A percentile compares a stretch with the other conserved stretches of the same genome.
phyloP scores from a whole-genome alignment of 768 basidiomycete genomes.

The Exsudoporus frostii region DNA sequence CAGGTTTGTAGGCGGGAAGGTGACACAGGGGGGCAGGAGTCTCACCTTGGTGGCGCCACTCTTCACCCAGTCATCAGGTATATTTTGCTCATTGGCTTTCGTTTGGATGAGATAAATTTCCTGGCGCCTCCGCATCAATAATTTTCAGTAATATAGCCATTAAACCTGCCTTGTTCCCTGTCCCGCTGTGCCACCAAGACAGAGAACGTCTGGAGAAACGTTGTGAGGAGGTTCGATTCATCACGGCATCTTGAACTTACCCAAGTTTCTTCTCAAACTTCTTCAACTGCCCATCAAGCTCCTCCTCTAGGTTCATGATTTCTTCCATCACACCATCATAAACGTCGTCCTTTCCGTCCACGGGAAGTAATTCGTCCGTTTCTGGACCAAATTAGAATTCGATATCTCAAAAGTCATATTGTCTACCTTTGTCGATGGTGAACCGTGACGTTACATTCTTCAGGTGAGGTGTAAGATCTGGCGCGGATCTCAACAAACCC shows the following conservation, averaged over 20 bases:
- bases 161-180: conserved; percentile 69
- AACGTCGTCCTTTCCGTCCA: conserved; percentile 78
- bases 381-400: conserved; percentile 41
- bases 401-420: conserved; percentile 3
- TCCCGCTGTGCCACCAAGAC: conserved; percentile 72
- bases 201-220: conserved; percentile 44
- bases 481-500: conserved; percentile 73
- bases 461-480: conserved; percentile 71
- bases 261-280: conserved; percentile 65
- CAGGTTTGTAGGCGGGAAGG: background rate
- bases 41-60: conserved; percentile 74
- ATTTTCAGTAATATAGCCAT: background rate
- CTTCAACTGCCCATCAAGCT: conserved; percentile 65
- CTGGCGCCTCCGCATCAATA: conserved; percentile 35
- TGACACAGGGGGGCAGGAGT: background rate
- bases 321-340: conserved; percentile 78
- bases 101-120: conserved; percentile 91
- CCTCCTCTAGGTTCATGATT: conserved; percentile 66
- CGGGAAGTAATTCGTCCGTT: conserved; percentile 70
- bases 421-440: conserved; percentile 53
- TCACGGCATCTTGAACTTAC: conserved; percentile 35
- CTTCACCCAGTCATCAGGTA: conserved; percentile 87
- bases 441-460: conserved; percentile 73
- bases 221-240: conserved; percentile 10
- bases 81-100: conserved; percentile 50